Base-by-base conservation (phyloP, 495 filamentous ascomycete genomes). In the Tricharina praecox region DNA sequence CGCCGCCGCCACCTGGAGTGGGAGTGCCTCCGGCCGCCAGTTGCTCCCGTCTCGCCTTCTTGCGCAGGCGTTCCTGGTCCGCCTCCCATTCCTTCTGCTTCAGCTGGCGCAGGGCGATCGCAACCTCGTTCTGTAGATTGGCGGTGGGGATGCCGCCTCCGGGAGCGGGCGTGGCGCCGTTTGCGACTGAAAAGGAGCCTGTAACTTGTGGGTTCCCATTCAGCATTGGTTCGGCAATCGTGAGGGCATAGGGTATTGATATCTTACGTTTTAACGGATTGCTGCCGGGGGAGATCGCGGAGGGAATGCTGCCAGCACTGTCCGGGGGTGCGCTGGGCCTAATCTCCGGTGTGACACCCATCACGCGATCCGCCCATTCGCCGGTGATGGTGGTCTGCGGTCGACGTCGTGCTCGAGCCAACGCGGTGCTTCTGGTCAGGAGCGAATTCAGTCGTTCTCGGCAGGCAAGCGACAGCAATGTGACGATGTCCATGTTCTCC, bases 361-460 rank as follows among this genome's bases (percentile, higher is more conserved):
- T 52, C 3, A 61, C 58, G 15, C 41, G 46, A 24, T 57, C 58
- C 1, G 57, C 58, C 58, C 58, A 61, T 43, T 60, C 58, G 3
- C 58, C 58, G 3, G 49, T 42, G 34, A 61, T 58, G 3, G 52
- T 52, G n/a, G 56, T 54, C 35, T 60, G 55, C 5, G 53, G 55
- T 16, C 50, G 47, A 25, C 58, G 48, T n/a, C 58, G 43, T 3
- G 50, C 54, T 15, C 50, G 48, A 5, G 58, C 58, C 7, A 61
- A 50, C 18, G 52, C 57, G 7, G 52, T 37, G 2, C 51, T 52
- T 10, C 58, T 50, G 4, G 58, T 61, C 28, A 61, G 23, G 4
- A 60, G 53, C 16, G 53, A 42, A n/a, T 50, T 50, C 5, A 61
- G 23, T 5, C 58, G 50, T 32, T 61, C 58, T 13, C 53, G 50